Base-by-base conservation (phyloP, 306 rosid genomes). In the Dalbergia oliveri region DNA sequence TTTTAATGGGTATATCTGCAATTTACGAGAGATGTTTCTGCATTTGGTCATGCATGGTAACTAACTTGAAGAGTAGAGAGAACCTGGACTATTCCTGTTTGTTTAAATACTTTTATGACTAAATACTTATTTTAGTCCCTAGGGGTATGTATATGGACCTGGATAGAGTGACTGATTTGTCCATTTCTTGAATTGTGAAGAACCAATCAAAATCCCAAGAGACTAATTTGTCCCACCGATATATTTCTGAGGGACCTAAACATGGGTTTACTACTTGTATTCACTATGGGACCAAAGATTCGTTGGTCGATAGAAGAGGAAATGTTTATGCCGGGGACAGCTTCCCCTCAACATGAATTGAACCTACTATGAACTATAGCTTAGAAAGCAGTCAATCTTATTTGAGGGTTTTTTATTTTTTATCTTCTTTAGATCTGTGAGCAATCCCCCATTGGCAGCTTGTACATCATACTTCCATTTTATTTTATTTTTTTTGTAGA, bases 21-120 rank as follows among this genome's bases (percentile, higher is more conserved):
- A 21, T 49, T 79, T 76, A 9, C 34, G 49, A 21, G 35, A 19
- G 51, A 34, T 75, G 9, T 75, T 69, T 34, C 41, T 75, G 10
- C 65, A 18, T 54, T 64, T n/a, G 57, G 37, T 56, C 34, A 44
- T 49, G 62, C n/a, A 8, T 65, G 54, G 8, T 65, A 71, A 53
- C 21, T 70, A 49, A 21, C 15, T 47, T 47, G n/a, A n/a, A 21
- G 23, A 21, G 23, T 21, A 0, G 23, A 44, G 60, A 49, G 57
- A 39, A 73, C 53, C 4, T 41, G 47, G 26, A 31, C 11, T 56
- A 45, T 45, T 49, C 45, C 7, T 56, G n/a, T 9, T 77, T 26
- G 31, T 26, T 26, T 26, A 26, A 26, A 26, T 26, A 26, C 31
- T 26, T 26, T 26, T 26, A 26, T 26, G 31, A 26, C 1, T 26